Conservation (phyloP, 2,329 filamentous ascomycete species). For the Blastomyces emzantsi region DNA sequence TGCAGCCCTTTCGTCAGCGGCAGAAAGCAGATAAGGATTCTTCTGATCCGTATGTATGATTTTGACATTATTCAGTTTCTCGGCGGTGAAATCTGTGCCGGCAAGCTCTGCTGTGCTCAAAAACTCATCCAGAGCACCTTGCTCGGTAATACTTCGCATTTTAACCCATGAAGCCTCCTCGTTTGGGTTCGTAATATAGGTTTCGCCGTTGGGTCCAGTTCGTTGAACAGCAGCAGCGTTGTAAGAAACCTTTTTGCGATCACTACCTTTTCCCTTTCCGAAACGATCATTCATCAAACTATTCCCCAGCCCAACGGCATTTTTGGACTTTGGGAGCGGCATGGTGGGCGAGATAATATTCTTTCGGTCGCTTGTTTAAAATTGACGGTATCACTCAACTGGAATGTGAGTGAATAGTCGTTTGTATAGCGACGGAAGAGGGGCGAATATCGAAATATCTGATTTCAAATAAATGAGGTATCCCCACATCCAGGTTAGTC, state of each 20-base stretch:
- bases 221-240: constrained; percentile 57
- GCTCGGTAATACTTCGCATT: constrained; percentile 98
- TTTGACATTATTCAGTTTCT: constrained; percentile 98
- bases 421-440: neutral
- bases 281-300: constrained; percentile 98
- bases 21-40: constrained; percentile 86
- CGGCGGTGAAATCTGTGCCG: constrained; percentile 97
- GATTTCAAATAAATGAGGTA: constrained; percentile 1
- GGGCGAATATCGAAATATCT: constrained; percentile 3
- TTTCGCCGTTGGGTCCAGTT: constrained; percentile 66
- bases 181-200: constrained; percentile 82
- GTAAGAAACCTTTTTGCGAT: constrained; percentile 63
- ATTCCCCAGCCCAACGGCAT: constrained; percentile 88
- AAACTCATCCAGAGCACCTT: constrained; percentile 94
- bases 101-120: constrained; percentile 90
- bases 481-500: neutral
- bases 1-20: constrained; percentile 69
- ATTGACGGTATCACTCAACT: neutral
- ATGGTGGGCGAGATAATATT: constrained; percentile 37
- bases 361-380: neutral
- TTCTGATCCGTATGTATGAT: constrained; percentile 95
- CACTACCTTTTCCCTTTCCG: constrained; percentile 78
- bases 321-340: constrained; percentile 87
- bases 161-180: constrained; percentile 96
- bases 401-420: neutral